Percentiles rank a stretch among this genome's conserved stretches.
Evolutionary conservation across 306 rosid species (phyloP).

Genomic region (Pyrus communis): DNA sequence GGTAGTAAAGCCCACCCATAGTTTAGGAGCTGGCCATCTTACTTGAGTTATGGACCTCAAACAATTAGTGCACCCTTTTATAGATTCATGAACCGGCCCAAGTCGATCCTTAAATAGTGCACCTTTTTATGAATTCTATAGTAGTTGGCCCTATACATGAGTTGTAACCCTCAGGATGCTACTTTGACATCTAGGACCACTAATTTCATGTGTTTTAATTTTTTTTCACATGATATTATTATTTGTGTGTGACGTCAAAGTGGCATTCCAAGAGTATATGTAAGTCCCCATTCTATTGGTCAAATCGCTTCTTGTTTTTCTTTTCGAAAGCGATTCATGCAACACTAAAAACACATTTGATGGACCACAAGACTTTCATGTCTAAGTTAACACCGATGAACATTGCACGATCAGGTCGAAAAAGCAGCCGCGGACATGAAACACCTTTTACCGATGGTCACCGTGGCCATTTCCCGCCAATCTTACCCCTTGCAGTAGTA

Average conservation of each 20-base stretch:
- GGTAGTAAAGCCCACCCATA: background rate
- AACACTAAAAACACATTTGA: background rate
- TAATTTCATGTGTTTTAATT: no score
- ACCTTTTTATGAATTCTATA: no score
- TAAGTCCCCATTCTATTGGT: rapidly evolving
- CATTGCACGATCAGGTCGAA: background rate
- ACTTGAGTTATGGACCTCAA: background rate
- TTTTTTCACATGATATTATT: no score
- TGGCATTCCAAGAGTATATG: no score
- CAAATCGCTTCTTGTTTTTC: no score
- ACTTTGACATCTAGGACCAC: no score
- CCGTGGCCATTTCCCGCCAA: constrained; percentile 4
- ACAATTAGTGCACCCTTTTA: background rate
- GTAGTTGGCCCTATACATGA: no score
- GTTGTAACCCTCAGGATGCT: no score
- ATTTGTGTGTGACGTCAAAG: no score
- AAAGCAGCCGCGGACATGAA: constrained; percentile 47
- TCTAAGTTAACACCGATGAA: background rate
- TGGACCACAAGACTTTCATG: background rate
- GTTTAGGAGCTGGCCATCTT: background rate
- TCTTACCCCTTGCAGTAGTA: no score
- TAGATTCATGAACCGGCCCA: background rate
- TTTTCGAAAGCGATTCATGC: no score
- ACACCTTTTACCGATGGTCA: constrained; percentile 40
- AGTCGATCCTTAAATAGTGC: background rate